Evolutionary conservation across 1,284 basidiomycete genomes (phyloP), one percentile per base, ranked within the genome.

Genomic region (Ceratorhiza oryzae-sativae): DNA sequence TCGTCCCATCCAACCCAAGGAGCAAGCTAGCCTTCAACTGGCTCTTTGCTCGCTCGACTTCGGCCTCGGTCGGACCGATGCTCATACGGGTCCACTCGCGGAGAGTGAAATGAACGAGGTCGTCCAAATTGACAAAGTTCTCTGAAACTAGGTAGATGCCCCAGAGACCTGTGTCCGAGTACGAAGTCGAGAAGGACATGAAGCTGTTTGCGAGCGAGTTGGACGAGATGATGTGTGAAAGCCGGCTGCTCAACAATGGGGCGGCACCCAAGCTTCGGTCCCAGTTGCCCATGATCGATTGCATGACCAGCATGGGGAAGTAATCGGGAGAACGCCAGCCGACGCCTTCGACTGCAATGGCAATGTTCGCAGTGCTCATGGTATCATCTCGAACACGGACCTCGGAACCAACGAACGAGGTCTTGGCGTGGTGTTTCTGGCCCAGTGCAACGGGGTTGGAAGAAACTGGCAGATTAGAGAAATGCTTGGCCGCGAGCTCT

Each of bases 111-210:
- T 99, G 97, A 72, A 89, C 82, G 75, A 98, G 83, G 81, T 99
- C 97, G 79, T 99, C 97, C 72, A 98, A 85, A 84, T 97, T 95
- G 82, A 86, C 86, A 72, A 94, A 80, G 85, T 98, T 98, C 87
- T 99, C 97, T 32, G 93, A 90, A 73, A 95, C 93, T 72, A 98
- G 84, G 87, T 99, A 99, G 83, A 98, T 95, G 79, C 97, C 97
- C 97, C 97, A 99, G 56, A 99, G 90, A 79, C 97, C 97, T 20
- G 96, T 99, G 83, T 99, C 97, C 18, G 95, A 96, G 86, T 99
- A 99, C n/a, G 93, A 96, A 12, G 97, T 99, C 48, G 94, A 97
- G 90, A 99, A 99, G 75, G 93, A 95, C 94, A 98, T 97, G 90
- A 94, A 99, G 76, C 92, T 95, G 87, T 99, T 99, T 79, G 97